Evolutionary conservation across 106 monocot genomes (phyloP), one percentile per base, ranked within the genome.

Genomic region (Posidonia australis): DNA sequence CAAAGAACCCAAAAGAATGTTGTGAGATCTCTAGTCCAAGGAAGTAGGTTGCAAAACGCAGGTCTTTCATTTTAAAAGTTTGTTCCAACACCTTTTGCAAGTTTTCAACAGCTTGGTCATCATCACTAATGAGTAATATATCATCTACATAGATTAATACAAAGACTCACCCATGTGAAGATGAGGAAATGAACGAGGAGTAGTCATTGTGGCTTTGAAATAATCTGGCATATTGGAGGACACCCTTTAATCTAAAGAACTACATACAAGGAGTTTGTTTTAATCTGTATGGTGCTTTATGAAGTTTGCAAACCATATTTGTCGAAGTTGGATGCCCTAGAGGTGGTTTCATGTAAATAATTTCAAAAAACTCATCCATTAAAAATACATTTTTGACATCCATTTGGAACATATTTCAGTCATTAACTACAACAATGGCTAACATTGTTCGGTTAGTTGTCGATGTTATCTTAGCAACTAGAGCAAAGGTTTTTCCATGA

Each of bases 341-440:
- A 20, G 70, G 74, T 30, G 63, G 62, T 26, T 13, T 30, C 76
- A 76, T 80, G 58, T 67, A 76, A 0, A 80, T 42, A 9, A 10
- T 29, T 27, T 77, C 42, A 5, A 14, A 49, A 5, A 80, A 41
- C 54, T 80, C 62, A 18, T 42, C 76, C 71, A 67, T 53, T 13
- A 76, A 27, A 44, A 72, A 80, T 4, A 31, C 48, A 68, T 71
- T 80, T 54, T 75, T 75, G 18, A 75, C 45, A 67, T 80, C 46
- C 7, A 75, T 44, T 45, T 80, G 65, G 62, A n/a, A n/a, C n/a
- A n/a, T n/a, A n/a, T n/a, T n/a, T n/a, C n/a, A 76, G 3, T 58
- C 24, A 5, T 25, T 21, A 58, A 29, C 42, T 10, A 43, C 17
- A 7, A 55, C 42, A 16, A 80, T 36, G 19, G 32, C 46, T 22